Base-by-base conservation (phyloP, 2,329 filamentous ascomycete species). In the Aspergillus arachidicola region DNA sequence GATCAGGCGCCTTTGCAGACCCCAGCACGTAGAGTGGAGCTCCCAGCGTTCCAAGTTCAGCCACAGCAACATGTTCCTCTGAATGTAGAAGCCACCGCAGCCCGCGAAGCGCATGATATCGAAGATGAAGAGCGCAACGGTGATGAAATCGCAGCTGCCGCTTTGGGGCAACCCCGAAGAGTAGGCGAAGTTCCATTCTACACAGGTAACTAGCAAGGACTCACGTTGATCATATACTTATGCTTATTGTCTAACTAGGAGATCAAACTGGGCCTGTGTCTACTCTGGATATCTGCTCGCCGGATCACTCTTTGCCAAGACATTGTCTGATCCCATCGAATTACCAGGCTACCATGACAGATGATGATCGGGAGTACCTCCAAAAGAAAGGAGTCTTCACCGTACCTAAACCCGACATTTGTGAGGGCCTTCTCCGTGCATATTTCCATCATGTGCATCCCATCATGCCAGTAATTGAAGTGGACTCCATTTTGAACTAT, bases 391-490 rank as follows among this genome's bases (percentile, higher is more conserved):
- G 77, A 0, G 75, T 74, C 19, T 78, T 78, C 62, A 71, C 63
- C 26, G 63, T 78, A 7, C 76, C 76, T 0, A 61, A 61, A 21
- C 68, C 70, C 6, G 63, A 69, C 38, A 63, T 71, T 9, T 77
- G 76, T 54, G 66, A 76, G 43, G 66, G 71, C 30, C 67, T 80
- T 32, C 59, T 79, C n/a, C 70, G 67, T 10, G 74, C 74, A 28
- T 79, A 80, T 60, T 77, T 79, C 41, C 65, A 72, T 21, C 75
- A 78, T 63, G 73, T 79, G 14, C 76, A 80, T 68, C 75, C 77
- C 11, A 72, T 76, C 38, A 68, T 79, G 54, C 78, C 78, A 12
- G 71, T 79, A 28, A 63, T 79, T 26, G 76, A 79, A 57, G 72
- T 65, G 7, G 66, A 69, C 4, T 53, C 61, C 0, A 74, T 79